Conservation (phyloP, 257 asterid genomes). For the Przewalskia tangutica region DNA sequence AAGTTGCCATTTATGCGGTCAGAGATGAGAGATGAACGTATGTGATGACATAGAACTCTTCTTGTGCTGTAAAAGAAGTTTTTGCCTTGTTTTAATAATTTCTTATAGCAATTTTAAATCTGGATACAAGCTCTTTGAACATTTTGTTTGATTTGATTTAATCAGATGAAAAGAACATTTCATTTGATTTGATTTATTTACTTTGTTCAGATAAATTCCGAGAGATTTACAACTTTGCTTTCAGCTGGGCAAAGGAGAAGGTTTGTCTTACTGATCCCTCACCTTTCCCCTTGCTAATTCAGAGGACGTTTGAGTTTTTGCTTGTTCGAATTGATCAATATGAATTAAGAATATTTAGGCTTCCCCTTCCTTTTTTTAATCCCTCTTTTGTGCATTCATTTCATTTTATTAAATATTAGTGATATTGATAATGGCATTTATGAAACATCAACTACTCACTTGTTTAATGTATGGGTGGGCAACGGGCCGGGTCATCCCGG, state of each 20-base stretch:
- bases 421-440: neutral
- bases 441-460: neutral
- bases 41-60: conserved; percentile 26
- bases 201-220: conserved; percentile 64
- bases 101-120: neutral
- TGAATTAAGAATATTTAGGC: neutral
- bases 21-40: conserved; percentile 96
- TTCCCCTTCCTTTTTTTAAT: neutral
- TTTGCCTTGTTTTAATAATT: conserved; percentile 3
- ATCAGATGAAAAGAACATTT: neutral
- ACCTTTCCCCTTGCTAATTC: neutral
- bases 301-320: neutral
- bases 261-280: conserved; percentile 22
- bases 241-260: conserved; percentile 99
- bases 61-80: conserved; percentile 2
- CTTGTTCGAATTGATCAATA: neutral
- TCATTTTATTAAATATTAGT: neutral
- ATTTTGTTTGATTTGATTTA: neutral
- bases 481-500: too few species aligned
- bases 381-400: neutral
- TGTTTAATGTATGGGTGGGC: too few species aligned
- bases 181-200: neutral
- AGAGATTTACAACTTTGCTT: conserved; percentile 92
- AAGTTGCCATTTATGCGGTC: conserved; percentile 87
- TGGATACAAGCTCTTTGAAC: neutral